Evolutionary conservation across 768 basidiomycete species (phyloP), one percentile per base, ranked within the genome.

Genomic region (Boletus rubropictus): DNA sequence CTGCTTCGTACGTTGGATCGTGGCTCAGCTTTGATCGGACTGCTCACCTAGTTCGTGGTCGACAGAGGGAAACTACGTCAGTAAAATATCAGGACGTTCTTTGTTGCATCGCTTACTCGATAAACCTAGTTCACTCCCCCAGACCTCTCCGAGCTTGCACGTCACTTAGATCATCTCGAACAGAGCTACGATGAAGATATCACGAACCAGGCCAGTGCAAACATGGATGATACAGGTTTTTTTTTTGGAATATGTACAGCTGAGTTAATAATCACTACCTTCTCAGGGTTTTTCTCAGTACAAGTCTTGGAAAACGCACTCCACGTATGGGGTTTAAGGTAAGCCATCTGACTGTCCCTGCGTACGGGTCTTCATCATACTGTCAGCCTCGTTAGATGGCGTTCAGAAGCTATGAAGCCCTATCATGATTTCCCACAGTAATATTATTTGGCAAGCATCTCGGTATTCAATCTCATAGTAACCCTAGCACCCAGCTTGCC

Each of bases 161-260:
- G 66, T n/a, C 71, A 72, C 48, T 65, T 92, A 8, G 89, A 91
- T 62, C 57, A 64, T 5, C 71, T 87, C 9, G 89, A 91, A 60
- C 70, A 70, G 47, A 71, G 72, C 46, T 84, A 81, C 53, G 73
- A 80, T 47, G 71, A 74, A 40, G 69, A 64, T 38, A 73, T 72
- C 61, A 56, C 64, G 28, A 70, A 67, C 24, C 57, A 58, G 43
- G 63, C 68, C 34, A 84, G 85, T 67, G 72, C 76, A 50, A 96
- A 96, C 60, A 89, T 93, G 86, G 92, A 96, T 56, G 92, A 94
- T 63, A 90, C 89, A 22, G 92, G 90, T 81, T 51, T 28, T 58
- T 46, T 8, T 40, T 31, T 31, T 15, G 1, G 0, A 6, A 31
- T 14, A 10, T 39, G 4, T 7, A 9, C 20, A n/a, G 7, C 10